Evolutionary conservation across 352 stramenopile genomes (phyloP).

Genomic region (Phytophthora europaea): DNA sequence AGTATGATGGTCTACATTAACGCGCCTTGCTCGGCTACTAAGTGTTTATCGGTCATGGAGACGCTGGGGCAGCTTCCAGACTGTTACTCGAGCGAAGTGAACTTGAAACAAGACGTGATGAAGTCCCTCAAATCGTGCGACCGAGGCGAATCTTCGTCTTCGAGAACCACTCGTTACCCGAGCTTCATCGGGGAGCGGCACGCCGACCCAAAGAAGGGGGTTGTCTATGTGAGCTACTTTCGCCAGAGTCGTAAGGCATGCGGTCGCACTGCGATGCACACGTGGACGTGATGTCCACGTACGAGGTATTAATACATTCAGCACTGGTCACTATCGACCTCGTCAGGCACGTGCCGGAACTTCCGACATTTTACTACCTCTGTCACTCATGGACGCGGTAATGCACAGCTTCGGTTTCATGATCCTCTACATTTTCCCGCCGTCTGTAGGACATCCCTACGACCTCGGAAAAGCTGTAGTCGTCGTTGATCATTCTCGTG

Average conservation of each 20-base stretch:
- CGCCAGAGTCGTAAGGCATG: neutral
- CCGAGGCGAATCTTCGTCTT: slow-evolving; percentile 1
- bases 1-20: slow-evolving; percentile 14
- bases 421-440: slow-evolving; percentile 69
- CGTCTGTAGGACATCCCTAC: slow-evolving; percentile 21
- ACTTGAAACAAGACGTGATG: slow-evolving; percentile 14
- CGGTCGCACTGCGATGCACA: neutral
- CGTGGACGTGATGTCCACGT: slow-evolving; percentile 3
- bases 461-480: slow-evolving; percentile 54
- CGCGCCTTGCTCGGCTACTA: slow-evolving; percentile 18
- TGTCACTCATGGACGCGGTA: slow-evolving; percentile 63
- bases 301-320: neutral
- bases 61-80: slow-evolving; percentile 24
- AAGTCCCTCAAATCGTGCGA: slow-evolving; percentile 8
- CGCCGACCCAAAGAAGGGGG: slow-evolving; percentile 37
- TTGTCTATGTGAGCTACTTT: slow-evolving; percentile 33
- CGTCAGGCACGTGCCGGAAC: slow-evolving; percentile 15
- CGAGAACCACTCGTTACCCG: slow-evolving; percentile 39
- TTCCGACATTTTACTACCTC: slow-evolving; percentile 21
- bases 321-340: slow-evolving; percentile 18
- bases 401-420: slow-evolving; percentile 57
- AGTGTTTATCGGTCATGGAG: slow-evolving; percentile 20
- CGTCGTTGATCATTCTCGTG: slow-evolving; percentile 43
- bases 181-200: slow-evolving; percentile 50
- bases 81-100: slow-evolving; percentile 18